A percentile compares a stretch with the other conserved stretches of the same genome.
These are phyloP conservation scores for Trametes pubescens DNA, from an alignment of 1,284 basidiomycete species.

Conservation along the genomic window DNA sequence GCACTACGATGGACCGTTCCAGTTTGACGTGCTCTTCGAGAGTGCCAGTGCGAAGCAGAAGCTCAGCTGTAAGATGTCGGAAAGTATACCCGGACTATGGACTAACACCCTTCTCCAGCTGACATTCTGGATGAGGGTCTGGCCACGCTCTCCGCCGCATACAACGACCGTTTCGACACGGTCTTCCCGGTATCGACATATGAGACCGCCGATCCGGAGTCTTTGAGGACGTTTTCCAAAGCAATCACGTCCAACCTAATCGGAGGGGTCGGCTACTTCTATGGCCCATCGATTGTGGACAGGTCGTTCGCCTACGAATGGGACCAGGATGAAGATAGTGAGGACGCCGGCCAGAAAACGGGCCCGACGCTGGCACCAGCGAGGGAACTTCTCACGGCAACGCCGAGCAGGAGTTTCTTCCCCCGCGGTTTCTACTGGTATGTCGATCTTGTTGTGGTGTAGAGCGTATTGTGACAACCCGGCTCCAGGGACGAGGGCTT, in stretches of 20 bases:
- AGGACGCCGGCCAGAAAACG: constrained; percentile 52
- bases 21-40: constrained; percentile 89
- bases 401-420: constrained; percentile 95
- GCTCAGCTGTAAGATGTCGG: constrained; percentile 58
- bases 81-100: background rate
- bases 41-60: constrained; percentile 69
- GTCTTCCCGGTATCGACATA: constrained; percentile 73
- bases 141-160: constrained; percentile 67
- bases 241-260: constrained; percentile 89
- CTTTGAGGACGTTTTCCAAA: constrained; percentile 80
- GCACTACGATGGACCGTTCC: constrained; percentile 82
- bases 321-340: constrained; percentile 80
- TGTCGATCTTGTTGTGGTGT: constrained; percentile 24
- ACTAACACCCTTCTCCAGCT: constrained; percentile 49
- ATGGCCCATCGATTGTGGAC: constrained; percentile 91
- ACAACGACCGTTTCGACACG: constrained; percentile 70
- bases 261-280: constrained; percentile 94
- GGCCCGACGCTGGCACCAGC: constrained; percentile 79
- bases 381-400: constrained; percentile 86
- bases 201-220: constrained; percentile 53
- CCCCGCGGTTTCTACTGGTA: constrained; percentile 97
- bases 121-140: constrained; percentile 73
- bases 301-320: constrained; percentile 86
- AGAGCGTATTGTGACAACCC: constrained; percentile 14
- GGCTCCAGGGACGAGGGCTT: constrained; percentile 90